Evolutionary conservation across 2,329 filamentous ascomycete genomes (phyloP), one percentile per base, ranked within the genome.

Genomic region (Aureobasidium lini): DNA sequence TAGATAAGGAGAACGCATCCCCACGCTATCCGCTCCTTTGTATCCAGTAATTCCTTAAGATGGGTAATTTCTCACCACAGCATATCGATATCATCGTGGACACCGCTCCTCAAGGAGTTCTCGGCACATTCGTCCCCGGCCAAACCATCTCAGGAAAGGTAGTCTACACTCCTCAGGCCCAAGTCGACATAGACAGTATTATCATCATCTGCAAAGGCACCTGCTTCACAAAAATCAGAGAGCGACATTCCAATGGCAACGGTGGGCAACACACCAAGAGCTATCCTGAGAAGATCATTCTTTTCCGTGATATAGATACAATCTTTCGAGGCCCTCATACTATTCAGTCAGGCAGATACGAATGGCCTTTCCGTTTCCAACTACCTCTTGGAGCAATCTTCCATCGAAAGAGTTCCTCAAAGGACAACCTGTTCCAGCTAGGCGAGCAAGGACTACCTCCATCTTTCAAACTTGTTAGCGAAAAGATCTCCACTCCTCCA

Each of bases 31-130:
- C 13, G n/a, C 28, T 8, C 23, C 23, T 2, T 3, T 23, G 23
- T 23, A 23, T 2, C 23, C 23, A 23, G 23, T 6, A 18, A 7
- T 2, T 23, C 13, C 10, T 11, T n/a, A 57, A 18, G 15, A 48
- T 42, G 34, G 40, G 34, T 23, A 46, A 29, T 11, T 57, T 28
- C 34, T 29, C n/a, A 5, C 23, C 54, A 6, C 18, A 57, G 11
- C n/a, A 59, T 16, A 50, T 59, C n/a, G n/a, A 29, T 4, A 59
- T 50, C 11, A 8, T 43, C 4, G 36, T 59, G 36, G 56, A 59
- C 15, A 50, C 36, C 29, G 8, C 7, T 4, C 44, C 44, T 2
- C 23, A 44, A 28, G 56, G 47, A 18, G n/a, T 16, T 1, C 28
- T 48, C 28, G 37, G 37, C 5, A 59, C 46, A 43, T 59, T 59